Percentiles rank a stretch among this genome's conserved stretches.
phyloP scores from a whole-genome alignment of 1,284 basidiomycete species.

The Cryptococcus sp. region DNA sequence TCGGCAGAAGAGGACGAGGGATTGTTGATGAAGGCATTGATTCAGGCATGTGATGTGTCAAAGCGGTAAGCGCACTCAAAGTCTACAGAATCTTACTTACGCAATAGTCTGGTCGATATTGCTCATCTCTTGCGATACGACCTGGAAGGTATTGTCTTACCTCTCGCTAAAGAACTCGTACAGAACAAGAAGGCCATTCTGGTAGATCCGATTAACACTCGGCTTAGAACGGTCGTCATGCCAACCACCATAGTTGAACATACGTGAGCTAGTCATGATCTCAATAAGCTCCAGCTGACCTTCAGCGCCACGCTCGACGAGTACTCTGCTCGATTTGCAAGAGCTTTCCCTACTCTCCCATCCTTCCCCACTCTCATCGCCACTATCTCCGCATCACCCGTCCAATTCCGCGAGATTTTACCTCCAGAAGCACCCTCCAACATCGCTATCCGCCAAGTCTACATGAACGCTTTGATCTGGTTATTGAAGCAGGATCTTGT shows the following conservation, averaged over 20 bases:
- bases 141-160: conserved; percentile 76
- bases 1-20: conserved; percentile 54
- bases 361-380: conserved; percentile 70
- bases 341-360: conserved; percentile 63
- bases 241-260: conserved; percentile 63
- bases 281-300: background rate
- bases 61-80: conserved; percentile 27
- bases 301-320: conserved; percentile 19
- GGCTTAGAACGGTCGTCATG: conserved; percentile 76
- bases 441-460: conserved; percentile 54
- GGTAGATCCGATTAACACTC: conserved; percentile 76
- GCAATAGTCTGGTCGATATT: conserved; percentile 73
- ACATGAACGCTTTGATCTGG: conserved; percentile 84
- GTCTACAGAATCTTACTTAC: background rate
- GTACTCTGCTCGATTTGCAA: conserved; percentile 61
- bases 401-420: conserved; percentile 55
- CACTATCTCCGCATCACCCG: conserved; percentile 62
- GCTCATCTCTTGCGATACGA: conserved; percentile 80
- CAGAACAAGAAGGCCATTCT: conserved; percentile 84
- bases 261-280: conserved; percentile 53
- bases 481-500: conserved; percentile 81
- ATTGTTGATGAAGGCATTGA: conserved; percentile 59
- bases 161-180: conserved; percentile 82
- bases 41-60: conserved; percentile 58
- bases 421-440: conserved; percentile 20